phyloP scores from a whole-genome alignment of 176 grass and related monocot species.

The Lolium rigidum region DNA sequence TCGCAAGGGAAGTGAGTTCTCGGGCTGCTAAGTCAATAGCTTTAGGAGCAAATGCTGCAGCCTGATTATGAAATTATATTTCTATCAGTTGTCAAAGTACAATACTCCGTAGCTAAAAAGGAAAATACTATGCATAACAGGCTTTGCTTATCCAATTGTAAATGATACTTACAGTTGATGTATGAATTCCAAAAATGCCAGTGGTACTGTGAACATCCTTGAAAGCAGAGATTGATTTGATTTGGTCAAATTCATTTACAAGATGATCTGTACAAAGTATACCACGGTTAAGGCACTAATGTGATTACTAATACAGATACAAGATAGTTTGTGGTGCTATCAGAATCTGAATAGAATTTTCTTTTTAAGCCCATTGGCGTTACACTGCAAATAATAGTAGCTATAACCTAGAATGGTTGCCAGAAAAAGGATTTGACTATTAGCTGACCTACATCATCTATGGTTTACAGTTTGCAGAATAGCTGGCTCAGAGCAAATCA shows the following conservation, averaged over 20 bases:
- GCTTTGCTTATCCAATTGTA: neutral
- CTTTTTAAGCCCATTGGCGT: neutral
- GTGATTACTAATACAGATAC: conserved; percentile 17
- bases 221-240: conserved; percentile 87
- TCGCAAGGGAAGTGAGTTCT: conserved; percentile 79
- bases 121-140: conserved; percentile 21
- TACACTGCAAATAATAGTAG: conserved; percentile 7
- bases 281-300: conserved; percentile 34
- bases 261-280: conserved; percentile 66
- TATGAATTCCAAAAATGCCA: conserved; percentile 93
- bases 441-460: neutral
- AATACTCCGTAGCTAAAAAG: neutral
- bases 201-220: conserved; percentile 83
- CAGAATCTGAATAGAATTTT: conserved; percentile 17
- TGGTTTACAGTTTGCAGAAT: conserved; percentile 18
- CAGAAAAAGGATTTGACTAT: conserved; percentile 15
- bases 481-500: conserved; percentile 14
- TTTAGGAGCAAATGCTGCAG: conserved; percentile 79
- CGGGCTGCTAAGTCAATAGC: conserved; percentile 86
- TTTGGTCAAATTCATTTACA: conserved; percentile 81
- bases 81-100: conserved; percentile 7
- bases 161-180: conserved; percentile 78
- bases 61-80: conserved; percentile 54
- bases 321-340: conserved; percentile 11
- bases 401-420: conserved; percentile 6